Evolutionary conservation across 2,329 filamentous ascomycete species (phyloP).

Genomic region (Fusarium hostae): DNA sequence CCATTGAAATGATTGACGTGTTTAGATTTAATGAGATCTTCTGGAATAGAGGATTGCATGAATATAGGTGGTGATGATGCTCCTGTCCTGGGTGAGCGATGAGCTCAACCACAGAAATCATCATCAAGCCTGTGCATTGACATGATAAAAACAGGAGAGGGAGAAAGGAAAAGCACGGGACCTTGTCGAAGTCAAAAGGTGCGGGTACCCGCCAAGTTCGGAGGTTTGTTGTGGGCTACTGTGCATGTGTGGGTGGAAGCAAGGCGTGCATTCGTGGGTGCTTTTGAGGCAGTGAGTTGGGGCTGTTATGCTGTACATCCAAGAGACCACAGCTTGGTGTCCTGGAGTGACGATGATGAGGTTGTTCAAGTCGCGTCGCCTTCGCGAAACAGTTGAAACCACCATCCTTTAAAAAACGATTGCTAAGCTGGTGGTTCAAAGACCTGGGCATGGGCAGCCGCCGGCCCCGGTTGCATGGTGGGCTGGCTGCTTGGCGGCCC

Average conservation of each 20-base stretch:
- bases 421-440: constrained; percentile 22
- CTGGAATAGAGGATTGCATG: neutral
- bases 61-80: neutral
- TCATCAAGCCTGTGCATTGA: constrained; percentile 36
- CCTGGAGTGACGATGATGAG: neutral
- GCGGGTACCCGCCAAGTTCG: constrained; percentile 35
- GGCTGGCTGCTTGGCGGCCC: constrained; percentile 43
- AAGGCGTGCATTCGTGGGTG: constrained; percentile 21
- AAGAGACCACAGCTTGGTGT: neutral
- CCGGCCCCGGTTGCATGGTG: constrained; percentile 33
- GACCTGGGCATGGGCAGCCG: constrained; percentile 34
- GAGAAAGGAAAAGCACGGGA: constrained; percentile 8
- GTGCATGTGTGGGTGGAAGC: constrained; percentile 15
- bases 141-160: constrained; percentile 15
- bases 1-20: neutral
- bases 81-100: neutral
- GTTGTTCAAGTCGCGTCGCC: constrained; percentile 6
- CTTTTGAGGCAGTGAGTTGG: constrained; percentile 1
- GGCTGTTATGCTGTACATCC: neutral
- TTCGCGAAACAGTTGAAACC: constrained; percentile 2
- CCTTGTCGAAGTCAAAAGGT: constrained; percentile 36
- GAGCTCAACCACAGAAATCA: constrained; percentile 23
- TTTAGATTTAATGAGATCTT: neutral
- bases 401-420: constrained; percentile 3
- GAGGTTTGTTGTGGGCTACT: constrained; percentile 33